Base-by-base conservation (phyloP, 106 monocot species). In the Ottelia alismoides region DNA sequence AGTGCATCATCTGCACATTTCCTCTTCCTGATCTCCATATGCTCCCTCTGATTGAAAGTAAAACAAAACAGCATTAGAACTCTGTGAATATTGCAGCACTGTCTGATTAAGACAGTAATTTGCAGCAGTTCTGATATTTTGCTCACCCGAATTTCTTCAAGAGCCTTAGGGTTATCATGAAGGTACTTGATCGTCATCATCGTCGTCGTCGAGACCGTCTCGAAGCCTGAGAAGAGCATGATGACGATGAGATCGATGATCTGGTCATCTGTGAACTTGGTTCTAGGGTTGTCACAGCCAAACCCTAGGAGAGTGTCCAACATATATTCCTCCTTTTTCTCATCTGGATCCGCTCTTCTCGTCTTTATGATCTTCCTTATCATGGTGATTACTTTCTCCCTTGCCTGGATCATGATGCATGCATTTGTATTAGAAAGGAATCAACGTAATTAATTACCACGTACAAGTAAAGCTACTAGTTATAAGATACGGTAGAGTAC, bases 121-220 rank as follows among this genome's bases (percentile, higher is more conserved):
- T 0, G n/a, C n/a, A n/a, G n/a, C n/a, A n/a, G n/a, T n/a, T n/a
- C n/a, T n/a, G n/a, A n/a, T n/a, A n/a, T 18, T 17, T 19, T 19
- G 51, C 57, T 65, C 76, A 92, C 91, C 66, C 81, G 69, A 43
- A 92, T 63, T 68, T 81, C 70, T 56, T 81, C 66, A 52, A 92
- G 81, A 70, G 77, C 90, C 60, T 45, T 81, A 6, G 90, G 90
- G 24, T 91, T 68, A 53, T 91, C 84, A 61, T 71, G 85, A 27
- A 91, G 81, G 56, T 81, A 91, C 49, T 91, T 91, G 56, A 91
- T 60, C 29, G 75, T 81, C 90, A 91, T 91, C 90, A 91, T 91
- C 27, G 90, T 66, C 49, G 90, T 91, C 7, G 78, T 85, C 0
- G 90, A 91, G 27, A 91, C 81, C 2, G 90, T 91, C 58, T 91